These are phyloP conservation scores for Eimeria tenella DNA, from an alignment of 169 alveolate genomes.

Conservation along the genomic window DNA sequence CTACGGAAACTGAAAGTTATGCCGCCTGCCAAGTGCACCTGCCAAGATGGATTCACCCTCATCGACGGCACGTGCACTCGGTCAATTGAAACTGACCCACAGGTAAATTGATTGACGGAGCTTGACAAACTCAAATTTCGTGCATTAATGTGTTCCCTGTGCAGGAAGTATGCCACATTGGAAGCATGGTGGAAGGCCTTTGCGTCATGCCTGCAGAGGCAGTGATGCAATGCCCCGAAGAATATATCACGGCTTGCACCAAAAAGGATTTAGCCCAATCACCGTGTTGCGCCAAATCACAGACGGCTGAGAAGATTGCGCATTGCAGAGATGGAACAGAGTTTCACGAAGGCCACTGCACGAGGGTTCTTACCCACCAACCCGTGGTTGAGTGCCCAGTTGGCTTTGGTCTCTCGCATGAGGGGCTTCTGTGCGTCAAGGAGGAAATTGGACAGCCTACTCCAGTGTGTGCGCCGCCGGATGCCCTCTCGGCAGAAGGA, in stretches of 20 bases:
- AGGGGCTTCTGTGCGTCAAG: slow-evolving; percentile 29
- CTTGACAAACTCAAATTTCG: neutral
- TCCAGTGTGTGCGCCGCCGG: slow-evolving; percentile 40
- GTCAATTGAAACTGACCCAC: slow-evolving; percentile 1
- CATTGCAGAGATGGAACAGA: slow-evolving; percentile 40
- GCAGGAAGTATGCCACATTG: slow-evolving; percentile 43
- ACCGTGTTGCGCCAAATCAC: slow-evolving; percentile 59
- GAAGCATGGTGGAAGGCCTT: slow-evolving; percentile 64
- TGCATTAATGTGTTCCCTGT: neutral
- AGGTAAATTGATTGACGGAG: neutral
- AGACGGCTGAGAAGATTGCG: slow-evolving; percentile 55
- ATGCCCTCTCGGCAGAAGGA: slow-evolving; percentile 49
- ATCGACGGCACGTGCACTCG: slow-evolving; percentile 45
- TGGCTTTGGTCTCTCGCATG: slow-evolving; percentile 21
- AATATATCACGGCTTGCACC: slow-evolving; percentile 38
- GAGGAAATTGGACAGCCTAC: slow-evolving; percentile 33
- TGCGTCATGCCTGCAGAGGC: slow-evolving; percentile 33
- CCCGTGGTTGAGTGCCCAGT: slow-evolving; percentile 45
- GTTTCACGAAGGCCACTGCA: slow-evolving; percentile 39
- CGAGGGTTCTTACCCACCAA: slow-evolving; percentile 31
- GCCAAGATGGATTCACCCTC: slow-evolving; percentile 57
- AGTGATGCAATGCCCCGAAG: slow-evolving; percentile 40
- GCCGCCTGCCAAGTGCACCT: slow-evolving; percentile 52
- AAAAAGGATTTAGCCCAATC: slow-evolving; percentile 31
- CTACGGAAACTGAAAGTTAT: slow-evolving; percentile 43